Evolutionary conservation across 2,329 filamentous ascomycete genomes (phyloP), one percentile per base, ranked within the genome.

Genomic region (Aaosphaeria arxii): DNA sequence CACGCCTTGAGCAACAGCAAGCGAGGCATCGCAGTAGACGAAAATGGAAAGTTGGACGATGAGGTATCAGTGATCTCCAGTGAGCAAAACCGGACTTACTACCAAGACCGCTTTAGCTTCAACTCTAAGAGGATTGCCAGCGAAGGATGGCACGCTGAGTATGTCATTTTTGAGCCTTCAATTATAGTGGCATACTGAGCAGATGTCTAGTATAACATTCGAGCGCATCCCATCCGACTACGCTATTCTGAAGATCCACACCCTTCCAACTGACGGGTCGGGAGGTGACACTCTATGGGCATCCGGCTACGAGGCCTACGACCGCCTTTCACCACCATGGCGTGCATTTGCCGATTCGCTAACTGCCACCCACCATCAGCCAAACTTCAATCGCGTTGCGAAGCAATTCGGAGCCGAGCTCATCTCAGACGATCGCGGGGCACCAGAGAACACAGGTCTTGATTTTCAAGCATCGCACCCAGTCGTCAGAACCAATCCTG

Each of bases 251-350:
- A 40, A 40, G 24, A 40, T 40, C 17, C 39, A 40, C 39, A 40
- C 39, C 24, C 24, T 40, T 7, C 39, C 39, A 11, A 11, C 11
- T 9, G 39, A 40, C 24, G 9, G 9, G 7, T 40, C 43, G 5
- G 77, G 81, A 24, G 47, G 48, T 30, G 79, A 85, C 59, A 88
- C 85, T 0, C 75, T 87, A 5, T 87, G 84, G 83, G 84, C 84
- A 0, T 84, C 81, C 1, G 83, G 82, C 0, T 86, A 86, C 59
- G 83, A 87, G 55, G 67, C 86, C 9, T 87, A 85, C 57, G 84
- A 88, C 58, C 77, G 82, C 30, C 73, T 88, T 49, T 83, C 79
- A 4, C 70, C 72, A 2, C 71, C 74, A 0, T 71, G 75, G 30
- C 73, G 73, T 42, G 63, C 64, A 39, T 75, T 78, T 57, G 63